Percentiles rank a stretch among this genome's conserved stretches.
Conservation (phyloP, 2,329 filamentous ascomycete genomes). For the Stenocarpella maydis region DNA sequence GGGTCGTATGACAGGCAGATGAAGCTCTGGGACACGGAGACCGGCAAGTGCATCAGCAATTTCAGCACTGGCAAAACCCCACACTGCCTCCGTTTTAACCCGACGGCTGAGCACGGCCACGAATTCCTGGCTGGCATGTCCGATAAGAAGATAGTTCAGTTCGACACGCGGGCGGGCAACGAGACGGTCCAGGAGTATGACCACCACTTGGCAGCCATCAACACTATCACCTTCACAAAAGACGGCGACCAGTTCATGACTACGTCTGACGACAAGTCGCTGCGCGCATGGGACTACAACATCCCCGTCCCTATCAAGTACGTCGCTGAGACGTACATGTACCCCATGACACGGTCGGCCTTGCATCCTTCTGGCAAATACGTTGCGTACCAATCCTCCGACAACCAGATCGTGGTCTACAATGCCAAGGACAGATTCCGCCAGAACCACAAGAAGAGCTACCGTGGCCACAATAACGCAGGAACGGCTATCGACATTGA, state of each 20-base stretch:
- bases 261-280: slow-evolving; percentile 94
- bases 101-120: slow-evolving; percentile 75
- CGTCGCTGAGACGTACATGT: slow-evolving; percentile 98
- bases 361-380: slow-evolving; percentile 92
- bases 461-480: slow-evolving; percentile 94
- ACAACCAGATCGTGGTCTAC: slow-evolving; percentile 98
- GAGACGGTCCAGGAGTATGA: slow-evolving; percentile 97
- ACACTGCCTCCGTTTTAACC: slow-evolving; percentile 94
- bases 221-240: slow-evolving; percentile 96
- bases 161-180: slow-evolving; percentile 80
- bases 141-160: slow-evolving; percentile 98
- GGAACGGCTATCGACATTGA: slow-evolving; percentile 92
- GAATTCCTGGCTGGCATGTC: slow-evolving; percentile 98
- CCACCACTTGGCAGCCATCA: slow-evolving; percentile 96
- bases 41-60: slow-evolving; percentile 83
- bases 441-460: slow-evolving; percentile 96
- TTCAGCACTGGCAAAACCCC: slow-evolving; percentile 96
- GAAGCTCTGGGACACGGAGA: slow-evolving; percentile 98
- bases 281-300: slow-evolving; percentile 97
- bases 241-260: slow-evolving; percentile 96
- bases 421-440: slow-evolving; percentile 94
- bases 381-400: slow-evolving; percentile 89
- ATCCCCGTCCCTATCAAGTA: slow-evolving; percentile 99
- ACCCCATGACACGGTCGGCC: slow-evolving; percentile 86
- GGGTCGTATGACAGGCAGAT: slow-evolving; percentile 95